Conservation (phyloP, 768 basidiomycete species). For the Pulveroboletus sp. region DNA sequence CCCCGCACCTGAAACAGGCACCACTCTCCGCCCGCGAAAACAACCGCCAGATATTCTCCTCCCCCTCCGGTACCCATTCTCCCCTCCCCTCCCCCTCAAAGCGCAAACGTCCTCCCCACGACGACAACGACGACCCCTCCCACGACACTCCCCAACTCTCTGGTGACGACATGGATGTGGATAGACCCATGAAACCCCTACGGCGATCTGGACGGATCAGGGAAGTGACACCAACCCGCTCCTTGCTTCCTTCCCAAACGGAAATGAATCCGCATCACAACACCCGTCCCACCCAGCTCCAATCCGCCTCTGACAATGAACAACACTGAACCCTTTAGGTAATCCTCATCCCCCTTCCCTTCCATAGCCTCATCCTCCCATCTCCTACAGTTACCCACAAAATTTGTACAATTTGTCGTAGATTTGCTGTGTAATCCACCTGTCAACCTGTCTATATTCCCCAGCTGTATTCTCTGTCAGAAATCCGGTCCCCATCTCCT, state of each 20-base stretch:
- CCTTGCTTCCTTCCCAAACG: slow-evolving; percentile 27
- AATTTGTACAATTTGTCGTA: no score
- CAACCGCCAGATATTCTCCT: slow-evolving; percentile 45
- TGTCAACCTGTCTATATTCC: slow-evolving; percentile 18
- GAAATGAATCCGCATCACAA: slow-evolving; percentile 33
- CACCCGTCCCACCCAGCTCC: slow-evolving; percentile 20
- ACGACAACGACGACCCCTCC: slow-evolving; percentile 15
- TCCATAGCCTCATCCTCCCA: no score
- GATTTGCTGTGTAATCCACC: slow-evolving; percentile 25
- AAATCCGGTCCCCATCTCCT: slow-evolving; percentile 29
- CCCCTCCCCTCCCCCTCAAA: slow-evolving; percentile 34
- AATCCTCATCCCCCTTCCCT: slow-evolving; percentile 19
- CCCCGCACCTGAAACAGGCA: slow-evolving; percentile 34
- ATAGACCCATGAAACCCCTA: slow-evolving; percentile 36
- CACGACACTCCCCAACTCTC: slow-evolving; percentile 15
- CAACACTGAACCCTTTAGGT: slow-evolving; percentile 27
- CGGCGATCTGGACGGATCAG: slow-evolving; percentile 32
- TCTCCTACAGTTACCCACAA: no score
- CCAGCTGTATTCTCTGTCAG: slow-evolving; percentile 22
- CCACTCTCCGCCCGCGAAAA: slow-evolving; percentile 55
- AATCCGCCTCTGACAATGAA: slow-evolving; percentile 24
- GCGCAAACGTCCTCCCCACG: slow-evolving; percentile 29
- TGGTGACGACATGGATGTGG: slow-evolving; percentile 26
- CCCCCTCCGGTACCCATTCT: slow-evolving; percentile 32
- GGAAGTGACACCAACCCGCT: slow-evolving; percentile 21